These are phyloP conservation scores for Speleostelium caveatum DNA, from an alignment of 78 protist species.

Conservation along the genomic window DNA sequence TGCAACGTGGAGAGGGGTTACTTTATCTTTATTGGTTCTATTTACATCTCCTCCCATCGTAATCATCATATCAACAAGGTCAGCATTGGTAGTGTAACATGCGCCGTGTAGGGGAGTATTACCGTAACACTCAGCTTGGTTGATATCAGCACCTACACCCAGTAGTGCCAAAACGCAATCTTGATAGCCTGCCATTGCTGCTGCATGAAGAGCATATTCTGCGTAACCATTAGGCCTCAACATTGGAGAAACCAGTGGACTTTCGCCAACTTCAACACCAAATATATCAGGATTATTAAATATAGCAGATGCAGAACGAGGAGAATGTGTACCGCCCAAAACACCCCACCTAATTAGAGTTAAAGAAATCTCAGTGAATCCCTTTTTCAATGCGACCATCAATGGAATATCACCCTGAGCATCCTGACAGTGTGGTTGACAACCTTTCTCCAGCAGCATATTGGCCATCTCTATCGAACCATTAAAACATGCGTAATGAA, in stretches of 20 bases:
- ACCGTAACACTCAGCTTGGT: constrained; percentile 63
- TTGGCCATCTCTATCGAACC: constrained; percentile 62
- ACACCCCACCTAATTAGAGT: constrained; percentile 75
- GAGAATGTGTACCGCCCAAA: constrained; percentile 5
- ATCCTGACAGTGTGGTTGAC: constrained; percentile 45
- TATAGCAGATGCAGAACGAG: too few relatives aligned
- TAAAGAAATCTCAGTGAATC: constrained; percentile 60
- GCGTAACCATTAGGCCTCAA: constrained; percentile 45
- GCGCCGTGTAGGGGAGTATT: constrained; percentile 77
- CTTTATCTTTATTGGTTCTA: constrained; percentile 69
- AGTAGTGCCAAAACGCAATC: constrained; percentile 67
- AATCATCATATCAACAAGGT: constrained; percentile 72
- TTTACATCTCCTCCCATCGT: constrained; percentile 76
- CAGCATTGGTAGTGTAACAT: constrained; percentile 43
- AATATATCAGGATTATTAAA: constrained; percentile 11
- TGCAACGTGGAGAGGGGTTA: constrained; percentile 73
- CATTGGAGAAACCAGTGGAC: constrained; percentile 69
- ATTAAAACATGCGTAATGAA: constrained; percentile 55
- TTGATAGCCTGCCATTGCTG: constrained; percentile 63
- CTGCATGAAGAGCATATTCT: constrained; percentile 68
- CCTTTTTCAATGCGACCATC: constrained; percentile 57
- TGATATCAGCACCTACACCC: constrained; percentile 72
- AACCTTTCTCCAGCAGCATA: constrained; percentile 55
- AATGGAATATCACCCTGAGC: constrained; percentile 75
- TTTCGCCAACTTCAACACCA: constrained; percentile 48